phyloP scores from a whole-genome alignment of 495 filamentous ascomycete species.

The Aspergillus nidulans region DNA sequence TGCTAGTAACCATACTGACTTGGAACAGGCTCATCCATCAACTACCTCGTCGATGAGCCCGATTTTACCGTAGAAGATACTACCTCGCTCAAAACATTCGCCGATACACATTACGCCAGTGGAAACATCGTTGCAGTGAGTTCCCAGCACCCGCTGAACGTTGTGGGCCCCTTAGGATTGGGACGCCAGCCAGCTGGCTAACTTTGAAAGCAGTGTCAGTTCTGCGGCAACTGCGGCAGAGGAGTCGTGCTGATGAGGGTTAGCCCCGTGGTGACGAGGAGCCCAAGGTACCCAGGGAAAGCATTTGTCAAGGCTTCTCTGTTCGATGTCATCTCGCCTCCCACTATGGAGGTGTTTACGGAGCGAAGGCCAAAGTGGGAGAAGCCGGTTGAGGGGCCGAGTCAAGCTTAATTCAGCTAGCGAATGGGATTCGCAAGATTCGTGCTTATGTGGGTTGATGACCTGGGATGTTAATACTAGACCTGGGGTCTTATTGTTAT shows the following conservation, averaged over 20 bases:
- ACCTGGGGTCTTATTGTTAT: too few relatives aligned
- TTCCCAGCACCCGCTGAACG: neutral
- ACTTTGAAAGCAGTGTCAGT: neutral
- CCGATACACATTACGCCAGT: neutral
- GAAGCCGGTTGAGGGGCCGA: neutral
- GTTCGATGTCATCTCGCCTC: neutral
- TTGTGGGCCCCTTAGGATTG: neutral
- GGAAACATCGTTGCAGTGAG: neutral
- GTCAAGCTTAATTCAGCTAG: neutral
- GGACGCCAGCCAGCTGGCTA: neutral
- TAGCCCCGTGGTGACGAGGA: neutral
- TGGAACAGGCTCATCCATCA: neutral
- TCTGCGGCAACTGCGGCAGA: conserved; percentile 4
- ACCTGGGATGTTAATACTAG: too few relatives aligned
- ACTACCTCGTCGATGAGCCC: neutral
- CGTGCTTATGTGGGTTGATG: too few relatives aligned
- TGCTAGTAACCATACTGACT: neutral
- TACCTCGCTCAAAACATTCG: neutral
- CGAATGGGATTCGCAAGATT: too few relatives aligned
- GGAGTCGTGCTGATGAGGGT: too few relatives aligned
- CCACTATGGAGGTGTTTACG: neutral
- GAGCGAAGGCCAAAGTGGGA: neutral
- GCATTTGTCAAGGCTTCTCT: conserved; percentile 1
- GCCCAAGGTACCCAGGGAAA: neutral
- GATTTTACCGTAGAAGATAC: neutral